phyloP scores from a whole-genome alignment of 306 rosid genomes.

The Trifolium dubium region DNA sequence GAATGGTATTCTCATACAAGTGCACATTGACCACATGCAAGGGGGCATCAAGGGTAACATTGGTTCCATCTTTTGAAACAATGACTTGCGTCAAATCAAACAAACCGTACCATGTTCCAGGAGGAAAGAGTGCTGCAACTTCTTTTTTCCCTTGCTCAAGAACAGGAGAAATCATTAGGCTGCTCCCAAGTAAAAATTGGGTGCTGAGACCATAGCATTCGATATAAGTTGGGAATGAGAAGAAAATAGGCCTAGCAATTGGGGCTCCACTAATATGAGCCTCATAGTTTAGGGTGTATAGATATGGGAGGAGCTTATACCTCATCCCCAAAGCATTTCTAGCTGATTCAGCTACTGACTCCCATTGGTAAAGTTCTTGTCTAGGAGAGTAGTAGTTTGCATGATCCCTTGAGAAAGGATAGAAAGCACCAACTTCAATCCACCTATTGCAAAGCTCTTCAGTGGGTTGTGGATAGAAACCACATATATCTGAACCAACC shows the following conservation, averaged over 20 bases:
- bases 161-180: slow-evolving; percentile 83
- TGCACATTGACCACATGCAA: slow-evolving; percentile 85
- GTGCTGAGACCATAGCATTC: slow-evolving; percentile 72
- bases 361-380: slow-evolving; percentile 97
- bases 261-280: slow-evolving; percentile 83
- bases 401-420: slow-evolving; percentile 94
- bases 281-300: slow-evolving; percentile 80
- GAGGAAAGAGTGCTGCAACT: slow-evolving; percentile 80
- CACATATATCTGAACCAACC: slow-evolving; percentile 95
- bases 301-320: slow-evolving; percentile 82
- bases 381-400: slow-evolving; percentile 81
- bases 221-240: slow-evolving; percentile 73
- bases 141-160: slow-evolving; percentile 69
- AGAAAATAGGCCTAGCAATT: slow-evolving; percentile 90
- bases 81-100: slow-evolving; percentile 63
- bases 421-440: slow-evolving; percentile 96
- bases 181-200: slow-evolving; percentile 78
- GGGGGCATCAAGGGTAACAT: slow-evolving; percentile 83
- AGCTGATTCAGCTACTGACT: slow-evolving; percentile 82
- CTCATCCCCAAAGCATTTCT: slow-evolving; percentile 89
- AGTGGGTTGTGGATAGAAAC: slow-evolving; percentile 85
- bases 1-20: slow-evolving; percentile 71
- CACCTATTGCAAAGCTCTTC: slow-evolving; percentile 95
- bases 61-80: slow-evolving; percentile 52
- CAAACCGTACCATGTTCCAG: slow-evolving; percentile 84